A percentile compares a stretch with the other conserved stretches of the same genome.
phyloP scores from a whole-genome alignment of 805 yeast species.

The Henningerozyma blattae region DNA sequence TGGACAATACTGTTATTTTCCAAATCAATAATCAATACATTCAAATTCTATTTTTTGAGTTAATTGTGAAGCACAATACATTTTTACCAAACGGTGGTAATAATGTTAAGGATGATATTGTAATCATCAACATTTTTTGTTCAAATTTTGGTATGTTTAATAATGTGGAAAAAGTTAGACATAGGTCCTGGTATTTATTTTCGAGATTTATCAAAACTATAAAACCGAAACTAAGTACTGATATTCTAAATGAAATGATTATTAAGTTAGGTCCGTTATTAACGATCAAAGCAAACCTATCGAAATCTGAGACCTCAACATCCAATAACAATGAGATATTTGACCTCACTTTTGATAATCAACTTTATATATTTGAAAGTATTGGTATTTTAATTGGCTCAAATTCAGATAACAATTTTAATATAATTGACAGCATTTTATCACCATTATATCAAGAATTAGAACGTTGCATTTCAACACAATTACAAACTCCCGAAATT shows the following conservation, averaged over 20 bases:
- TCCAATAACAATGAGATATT: slow-evolving; percentile 17
- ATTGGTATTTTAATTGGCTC: slow-evolving; percentile 61
- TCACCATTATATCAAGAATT: slow-evolving; percentile 65
- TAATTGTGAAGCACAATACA: slow-evolving; percentile 66
- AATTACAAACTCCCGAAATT: slow-evolving; percentile 30
- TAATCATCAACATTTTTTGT: slow-evolving; percentile 66
- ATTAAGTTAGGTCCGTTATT: slow-evolving; percentile 51
- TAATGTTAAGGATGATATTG: slow-evolving; percentile 35
- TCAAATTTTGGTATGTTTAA: slow-evolving; percentile 76
- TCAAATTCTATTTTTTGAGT: slow-evolving; percentile 73
- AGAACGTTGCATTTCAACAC: slow-evolving; percentile 48
- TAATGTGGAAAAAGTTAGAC: slow-evolving; percentile 57
- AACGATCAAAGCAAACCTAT: slow-evolving; percentile 32
- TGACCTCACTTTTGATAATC: slow-evolving; percentile 66
- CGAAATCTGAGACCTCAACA: slow-evolving; percentile 27
- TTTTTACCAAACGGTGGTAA: slow-evolving; percentile 26
- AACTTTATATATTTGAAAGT: slow-evolving; percentile 75
- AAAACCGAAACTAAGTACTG: slow-evolving; percentile 47
- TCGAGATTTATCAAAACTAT: slow-evolving; percentile 71
- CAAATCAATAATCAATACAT: slow-evolving; percentile 67
- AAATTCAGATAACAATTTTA: slow-evolving; percentile 30
- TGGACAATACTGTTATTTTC: slow-evolving; percentile 24
- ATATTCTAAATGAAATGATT: slow-evolving; percentile 43
- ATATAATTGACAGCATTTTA: slow-evolving; percentile 51
- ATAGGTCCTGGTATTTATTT: slow-evolving; percentile 84